Evolutionary conservation across 305 asterid genomes (phyloP).

Genomic region (Solanum hybrid): DNA sequence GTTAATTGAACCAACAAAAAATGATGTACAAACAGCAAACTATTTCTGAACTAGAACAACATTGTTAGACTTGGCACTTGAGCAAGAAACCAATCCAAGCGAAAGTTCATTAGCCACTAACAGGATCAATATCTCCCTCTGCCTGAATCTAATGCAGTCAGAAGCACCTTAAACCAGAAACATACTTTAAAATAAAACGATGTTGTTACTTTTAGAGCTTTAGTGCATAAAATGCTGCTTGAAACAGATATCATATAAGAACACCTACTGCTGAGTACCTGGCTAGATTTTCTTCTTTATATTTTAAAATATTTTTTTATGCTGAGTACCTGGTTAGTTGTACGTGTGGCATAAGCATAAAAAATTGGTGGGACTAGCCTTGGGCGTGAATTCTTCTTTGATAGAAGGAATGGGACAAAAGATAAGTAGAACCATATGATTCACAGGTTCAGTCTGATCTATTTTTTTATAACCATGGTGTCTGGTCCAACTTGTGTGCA

Average conservation of each 20-base stretch:
- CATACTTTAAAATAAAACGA: not conserved
- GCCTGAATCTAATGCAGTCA: not conserved
- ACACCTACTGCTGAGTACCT: not conserved
- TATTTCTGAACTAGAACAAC: not conserved
- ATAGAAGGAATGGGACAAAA: not conserved
- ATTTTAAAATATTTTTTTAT: not conserved
- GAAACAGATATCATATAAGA: not conserved
- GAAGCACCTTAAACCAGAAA: not conserved
- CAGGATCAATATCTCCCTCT: not conserved
- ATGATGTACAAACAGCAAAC: not conserved
- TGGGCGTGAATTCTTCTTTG: not conserved
- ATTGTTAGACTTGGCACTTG: not conserved
- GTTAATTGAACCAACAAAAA: not conserved
- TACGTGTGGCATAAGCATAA: not conserved
- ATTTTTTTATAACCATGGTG: not conserved
- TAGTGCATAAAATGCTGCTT: not conserved
- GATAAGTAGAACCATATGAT: not conserved
- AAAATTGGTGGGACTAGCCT: not conserved
- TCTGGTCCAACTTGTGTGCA: not conserved
- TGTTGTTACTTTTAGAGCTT: not conserved
- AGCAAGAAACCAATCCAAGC: not conserved
- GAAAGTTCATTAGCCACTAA: not conserved
- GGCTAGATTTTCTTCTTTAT: not conserved
- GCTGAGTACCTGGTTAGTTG: not conserved
- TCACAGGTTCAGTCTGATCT: not conserved